Conservation (phyloP, 805 yeast species). For the Saccharomyces jurei region DNA sequence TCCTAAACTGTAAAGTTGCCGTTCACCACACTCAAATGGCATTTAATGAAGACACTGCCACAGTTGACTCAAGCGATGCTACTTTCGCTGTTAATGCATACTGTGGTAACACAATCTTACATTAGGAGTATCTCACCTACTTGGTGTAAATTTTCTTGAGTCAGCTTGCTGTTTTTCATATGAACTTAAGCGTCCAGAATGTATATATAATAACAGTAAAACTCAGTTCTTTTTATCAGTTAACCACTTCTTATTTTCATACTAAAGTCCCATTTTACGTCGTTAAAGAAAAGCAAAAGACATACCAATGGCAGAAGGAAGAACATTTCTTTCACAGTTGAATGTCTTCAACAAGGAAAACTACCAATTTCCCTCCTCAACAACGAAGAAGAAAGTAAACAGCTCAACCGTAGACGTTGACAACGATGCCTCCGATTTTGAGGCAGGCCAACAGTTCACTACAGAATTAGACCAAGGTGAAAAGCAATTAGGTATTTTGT, state of each 20-base stretch:
- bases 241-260: background rate
- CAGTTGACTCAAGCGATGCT: background rate
- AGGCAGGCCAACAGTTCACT: conserved; percentile 25
- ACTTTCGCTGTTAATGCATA: background rate
- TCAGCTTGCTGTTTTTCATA: background rate
- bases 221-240: background rate
- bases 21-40: background rate
- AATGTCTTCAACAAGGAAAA: conserved; percentile 27
- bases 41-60: background rate
- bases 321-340: conserved; percentile 20
- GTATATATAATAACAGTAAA: background rate
- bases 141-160: background rate
- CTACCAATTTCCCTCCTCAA: conserved; percentile 9
- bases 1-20: background rate
- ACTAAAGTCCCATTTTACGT: background rate
- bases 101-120: background rate
- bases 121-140: background rate
- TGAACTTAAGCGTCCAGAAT: background rate
- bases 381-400: background rate
- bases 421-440: conserved; percentile 12
- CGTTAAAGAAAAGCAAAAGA: background rate
- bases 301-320: conserved; percentile 5
- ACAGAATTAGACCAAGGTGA: conserved; percentile 36
- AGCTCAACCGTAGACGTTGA: background rate
- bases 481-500: conserved; percentile 41